A percentile compares a stretch with the other conserved stretches of the same genome.
phyloP scores from a whole-genome alignment of 306 rosid species.

The Castanea sativa region DNA sequence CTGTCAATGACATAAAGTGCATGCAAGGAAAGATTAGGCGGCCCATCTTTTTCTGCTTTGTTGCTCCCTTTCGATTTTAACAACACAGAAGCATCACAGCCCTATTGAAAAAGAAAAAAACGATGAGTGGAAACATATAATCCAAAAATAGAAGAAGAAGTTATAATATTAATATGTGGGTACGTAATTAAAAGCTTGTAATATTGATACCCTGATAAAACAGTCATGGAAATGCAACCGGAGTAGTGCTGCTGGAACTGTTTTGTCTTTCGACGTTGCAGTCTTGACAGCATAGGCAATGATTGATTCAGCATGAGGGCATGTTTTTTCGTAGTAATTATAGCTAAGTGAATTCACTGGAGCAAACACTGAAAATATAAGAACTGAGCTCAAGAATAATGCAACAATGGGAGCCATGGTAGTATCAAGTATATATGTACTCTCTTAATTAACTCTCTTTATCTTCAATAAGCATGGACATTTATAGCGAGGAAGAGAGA shows the following conservation, averaged over 20 bases:
- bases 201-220: constrained; percentile 42
- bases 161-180: no score
- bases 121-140: neutral
- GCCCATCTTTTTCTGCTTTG: constrained; percentile 57
- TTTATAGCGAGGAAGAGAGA: constrained; percentile 41
- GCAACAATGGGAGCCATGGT: constrained; percentile 42
- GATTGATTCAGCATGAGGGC: constrained; percentile 54
- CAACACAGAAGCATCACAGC: constrained; percentile 57
- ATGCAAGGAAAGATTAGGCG: constrained; percentile 51
- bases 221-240: constrained; percentile 64
- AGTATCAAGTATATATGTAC: neutral
- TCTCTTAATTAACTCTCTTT: constrained; percentile 12
- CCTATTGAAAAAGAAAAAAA: constrained; percentile 21
- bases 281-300: neutral
- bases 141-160: no score
- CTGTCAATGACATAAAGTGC: constrained; percentile 48
- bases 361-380: constrained; percentile 42
- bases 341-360: constrained; percentile 53
- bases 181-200: neutral
- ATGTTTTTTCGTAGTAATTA: constrained; percentile 66
- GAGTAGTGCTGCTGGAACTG: constrained; percentile 53
- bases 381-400: constrained; percentile 35
- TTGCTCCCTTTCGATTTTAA: constrained; percentile 40
- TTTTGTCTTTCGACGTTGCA: constrained; percentile 35
- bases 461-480: constrained; percentile 8